Base-by-base conservation (phyloP, 495 filamentous ascomycete species). In the Daldinia childiae region DNA sequence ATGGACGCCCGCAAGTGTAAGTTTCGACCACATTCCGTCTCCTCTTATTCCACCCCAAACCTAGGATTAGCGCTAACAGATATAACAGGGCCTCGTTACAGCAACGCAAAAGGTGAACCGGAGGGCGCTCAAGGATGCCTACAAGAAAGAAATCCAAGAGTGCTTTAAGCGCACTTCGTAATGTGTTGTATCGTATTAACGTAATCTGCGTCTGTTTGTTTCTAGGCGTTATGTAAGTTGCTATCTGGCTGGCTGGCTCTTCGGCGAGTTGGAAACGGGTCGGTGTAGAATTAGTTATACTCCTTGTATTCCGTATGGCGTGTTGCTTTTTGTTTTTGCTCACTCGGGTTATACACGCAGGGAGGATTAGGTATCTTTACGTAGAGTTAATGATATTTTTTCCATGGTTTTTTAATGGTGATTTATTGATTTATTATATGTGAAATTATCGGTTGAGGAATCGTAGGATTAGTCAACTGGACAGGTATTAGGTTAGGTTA, bases 61-160 rank as follows among this genome's bases (percentile, higher is more conserved):
- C 17, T 45, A 45, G n/a, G 45, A 27, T 8, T 17, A 58, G 32
- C 24, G 34, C 75, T 83, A 74, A 83, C 67, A 26, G 26, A 45
- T 32, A 8, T 51, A 17, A 61, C 58, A 90, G 88, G 85, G 85
- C 5, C 77, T 90, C 14, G 83, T 86, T 8, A 90, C 88, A 4
- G 86, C 88, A 7, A 89, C 88, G 8, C 86, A 89, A 68, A 90
- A 90, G 79, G 76, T 89, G 19, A 89, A 90, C 75, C 81, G 88
- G 27, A 81, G 83, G 64, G 83, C 78, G 15, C 77, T 90, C 24
- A 77, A 81, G 59, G 79, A 84, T 27, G 85, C 83, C 58, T 89
- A 89, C 75, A 78, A 83, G 73, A 84, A 85, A 75, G 81, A 87
- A 63, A 86, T 90, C 63, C 68, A 82, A 56, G 78, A 84, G 59